Evolutionary conservation across 495 filamentous ascomycete genomes (phyloP), one percentile per base, ranked within the genome.

Genomic region (Gamarada debralockiae): DNA sequence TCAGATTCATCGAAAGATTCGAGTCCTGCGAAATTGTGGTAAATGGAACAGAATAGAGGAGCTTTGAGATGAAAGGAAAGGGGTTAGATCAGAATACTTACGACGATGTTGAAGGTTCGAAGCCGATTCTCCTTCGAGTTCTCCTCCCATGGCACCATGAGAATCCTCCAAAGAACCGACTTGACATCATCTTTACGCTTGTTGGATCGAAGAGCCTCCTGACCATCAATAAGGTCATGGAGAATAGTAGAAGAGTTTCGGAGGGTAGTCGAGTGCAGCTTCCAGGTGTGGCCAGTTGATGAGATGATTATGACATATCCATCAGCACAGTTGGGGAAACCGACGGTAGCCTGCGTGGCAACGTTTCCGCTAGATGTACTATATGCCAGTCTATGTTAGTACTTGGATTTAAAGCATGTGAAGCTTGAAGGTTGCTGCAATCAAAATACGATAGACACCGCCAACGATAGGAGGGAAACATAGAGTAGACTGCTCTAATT

Each of bases 291-390:
- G 17, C 46, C 53, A n/a, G 63, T 53, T 3, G 57, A 33, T n/a
- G 73, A 62, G 25, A 53, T 46, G 45, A 75, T 63, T 21, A 55
- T 48, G 12, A 75, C 65, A 57, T 75, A 66, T 12, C 67, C 70
- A 41, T 73, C 69, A 34, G 13, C 33, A 45, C 65, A 74, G 9
- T 38, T 2, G 1, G 70, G 70, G 27, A 67, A 68, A 22, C 14
- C 43, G 12, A n/a, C 17, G 13, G n/a, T 12, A 13, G 3, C 22
- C 5, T 9, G 4, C 4, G 5, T 39, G 10, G 10, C 27, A 29
- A 29, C 27, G 10, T 29, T 10, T 29, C 27, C 27, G 27, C 27
- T 29, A 5, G 27, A 4, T 5, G 27, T 10, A 29, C 27, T 29
- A 29, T 10, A 29, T 10, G 10, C 4, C 4, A 5, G 10, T 29